A percentile compares a stretch with the other conserved stretches of the same genome.
Evolutionary conservation across 139 green algal genomes (phyloP).

Genomic region (Picochlorum sp.): DNA sequence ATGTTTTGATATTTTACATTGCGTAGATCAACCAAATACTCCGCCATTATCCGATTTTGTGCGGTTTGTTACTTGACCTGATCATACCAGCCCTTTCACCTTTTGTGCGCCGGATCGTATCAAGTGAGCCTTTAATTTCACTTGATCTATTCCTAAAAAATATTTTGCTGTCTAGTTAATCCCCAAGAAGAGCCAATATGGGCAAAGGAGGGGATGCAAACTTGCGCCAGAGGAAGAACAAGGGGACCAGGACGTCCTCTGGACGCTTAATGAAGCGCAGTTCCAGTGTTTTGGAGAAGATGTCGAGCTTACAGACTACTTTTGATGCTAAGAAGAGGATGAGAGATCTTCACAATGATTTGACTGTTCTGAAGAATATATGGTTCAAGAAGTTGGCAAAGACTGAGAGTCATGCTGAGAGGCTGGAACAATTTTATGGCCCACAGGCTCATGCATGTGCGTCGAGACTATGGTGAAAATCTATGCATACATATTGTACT

Average conservation of each 20-base stretch:
- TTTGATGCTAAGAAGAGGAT: constrained; percentile 22
- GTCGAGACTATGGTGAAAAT: neutral
- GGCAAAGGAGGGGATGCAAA: constrained; percentile 12
- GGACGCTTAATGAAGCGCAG: constrained; percentile 2
- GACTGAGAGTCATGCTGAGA: constrained; percentile 57
- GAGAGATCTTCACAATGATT: constrained; percentile 52
- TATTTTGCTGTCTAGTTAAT: too few species aligned
- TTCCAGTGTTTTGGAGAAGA: constrained; percentile 16
- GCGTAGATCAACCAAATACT: too few species aligned
- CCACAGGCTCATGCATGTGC: constrained; percentile 67
- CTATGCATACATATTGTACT: neutral
- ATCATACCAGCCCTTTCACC: too few species aligned
- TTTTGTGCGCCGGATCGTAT: too few species aligned
- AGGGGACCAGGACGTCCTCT: neutral
- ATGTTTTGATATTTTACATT: too few species aligned
- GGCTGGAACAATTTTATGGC: constrained; percentile 79
- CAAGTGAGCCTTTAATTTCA: too few species aligned
- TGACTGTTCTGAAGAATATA: constrained; percentile 68
- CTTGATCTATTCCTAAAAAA: too few species aligned
- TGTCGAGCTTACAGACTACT: constrained; percentile 8
- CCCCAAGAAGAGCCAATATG: constrained; percentile 2
- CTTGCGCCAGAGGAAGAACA: neutral
- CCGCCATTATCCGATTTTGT: too few species aligned
- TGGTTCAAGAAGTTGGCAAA: constrained; percentile 63
- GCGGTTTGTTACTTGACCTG: too few species aligned